phyloP scores from a whole-genome alignment of 106 monocot species.

The Narthecium ossifragum region DNA sequence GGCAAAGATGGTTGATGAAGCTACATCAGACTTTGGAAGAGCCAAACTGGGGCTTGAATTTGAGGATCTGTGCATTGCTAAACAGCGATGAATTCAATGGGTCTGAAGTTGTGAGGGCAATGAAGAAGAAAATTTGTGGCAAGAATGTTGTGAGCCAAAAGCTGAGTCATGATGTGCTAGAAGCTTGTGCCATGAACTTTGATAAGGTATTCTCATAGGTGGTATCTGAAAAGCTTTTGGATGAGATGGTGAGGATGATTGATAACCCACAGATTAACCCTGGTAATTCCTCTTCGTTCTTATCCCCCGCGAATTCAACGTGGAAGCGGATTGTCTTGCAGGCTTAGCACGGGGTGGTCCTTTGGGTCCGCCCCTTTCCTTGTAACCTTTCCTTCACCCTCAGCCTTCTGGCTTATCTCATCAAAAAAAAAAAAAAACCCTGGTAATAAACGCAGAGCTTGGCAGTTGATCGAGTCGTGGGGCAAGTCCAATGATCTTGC shows the following conservation, averaged over 20 bases:
- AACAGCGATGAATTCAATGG: conserved; percentile 65
- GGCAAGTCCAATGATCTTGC: conserved; percentile 68
- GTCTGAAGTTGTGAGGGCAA: conserved; percentile 58
- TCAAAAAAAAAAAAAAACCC: no score
- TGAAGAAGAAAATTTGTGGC: conserved; percentile 66
- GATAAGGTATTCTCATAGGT: conserved; percentile 75
- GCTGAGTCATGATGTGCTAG: conserved; percentile 66
- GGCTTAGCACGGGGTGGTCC: no score
- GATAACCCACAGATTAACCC: conserved; percentile 50
- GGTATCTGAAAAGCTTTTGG: conserved; percentile 71
- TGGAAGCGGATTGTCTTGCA: no score
- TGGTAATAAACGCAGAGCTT: conserved; percentile 46
- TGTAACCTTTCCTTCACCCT: no score
- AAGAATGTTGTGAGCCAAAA: conserved; percentile 28
- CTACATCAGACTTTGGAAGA: conserved; percentile 64
- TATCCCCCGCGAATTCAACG: no score
- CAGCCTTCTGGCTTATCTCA: no score
- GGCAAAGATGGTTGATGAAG: conserved; percentile 78
- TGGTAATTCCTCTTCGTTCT: no score
- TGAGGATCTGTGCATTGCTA: conserved; percentile 59
- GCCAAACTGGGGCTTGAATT: conserved; percentile 72
- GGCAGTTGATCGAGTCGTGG: conserved; percentile 77
- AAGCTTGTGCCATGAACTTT: conserved; percentile 76
- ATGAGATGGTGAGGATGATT: conserved; percentile 73
- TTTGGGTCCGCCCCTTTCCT: no score